Conservation (phyloP, 2,329 filamentous ascomycete genomes). For the Penicillium sp. region DNA sequence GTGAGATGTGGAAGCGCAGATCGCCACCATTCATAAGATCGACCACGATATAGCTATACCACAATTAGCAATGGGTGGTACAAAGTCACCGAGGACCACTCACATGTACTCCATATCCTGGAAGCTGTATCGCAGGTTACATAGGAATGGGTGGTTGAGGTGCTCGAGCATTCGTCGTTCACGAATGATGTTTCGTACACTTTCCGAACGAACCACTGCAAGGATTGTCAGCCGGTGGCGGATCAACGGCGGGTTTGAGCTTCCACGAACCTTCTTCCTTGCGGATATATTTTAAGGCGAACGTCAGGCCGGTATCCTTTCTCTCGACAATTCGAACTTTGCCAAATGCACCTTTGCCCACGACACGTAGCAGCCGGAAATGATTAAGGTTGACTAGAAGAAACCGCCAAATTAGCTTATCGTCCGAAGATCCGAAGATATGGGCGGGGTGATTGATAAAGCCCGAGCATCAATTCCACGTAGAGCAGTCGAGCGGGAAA, state of each 20-base stretch:
- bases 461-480: neutral
- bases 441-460: neutral
- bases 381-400: conserved; percentile 88
- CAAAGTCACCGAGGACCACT: conserved; percentile 32
- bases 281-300: conserved; percentile 96
- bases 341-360: conserved; percentile 96
- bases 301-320: conserved; percentile 90
- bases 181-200: conserved; percentile 95
- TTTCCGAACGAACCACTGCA: conserved; percentile 92
- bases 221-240: conserved; percentile 13
- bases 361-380: conserved; percentile 90
- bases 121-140: conserved; percentile 97
- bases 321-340: conserved; percentile 98
- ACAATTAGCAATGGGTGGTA: conserved; percentile 23
- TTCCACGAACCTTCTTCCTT: conserved; percentile 79
- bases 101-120: conserved; percentile 99
- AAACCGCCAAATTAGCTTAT: conserved; percentile 19
- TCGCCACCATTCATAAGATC: conserved; percentile 98
- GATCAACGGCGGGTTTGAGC: neutral
- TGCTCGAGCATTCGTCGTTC: conserved; percentile 98
- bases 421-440: neutral
- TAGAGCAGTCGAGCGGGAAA: neutral
- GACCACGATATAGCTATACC: conserved; percentile 80
- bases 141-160: conserved; percentile 95
- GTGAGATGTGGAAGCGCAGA: conserved; percentile 93